Evolutionary conservation across 352 stramenopile genomes (phyloP), one percentile per base, ranked within the genome.

Genomic region (Phytophthora fragariae): DNA sequence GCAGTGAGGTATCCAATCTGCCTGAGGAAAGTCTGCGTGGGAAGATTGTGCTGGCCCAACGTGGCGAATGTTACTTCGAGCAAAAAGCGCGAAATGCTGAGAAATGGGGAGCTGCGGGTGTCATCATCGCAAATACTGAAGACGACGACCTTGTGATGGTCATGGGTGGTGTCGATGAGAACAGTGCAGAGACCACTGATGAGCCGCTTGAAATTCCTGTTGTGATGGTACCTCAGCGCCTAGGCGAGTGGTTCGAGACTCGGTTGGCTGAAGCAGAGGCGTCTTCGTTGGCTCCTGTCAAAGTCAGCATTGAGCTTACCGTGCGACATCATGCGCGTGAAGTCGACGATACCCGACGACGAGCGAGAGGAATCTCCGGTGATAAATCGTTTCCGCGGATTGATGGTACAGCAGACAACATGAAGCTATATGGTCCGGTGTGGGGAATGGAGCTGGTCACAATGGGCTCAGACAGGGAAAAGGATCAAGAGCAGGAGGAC

Each of bases 21-120:
- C 24, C 53, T 17, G 53, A 80, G n/a, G 62, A 76, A n/a, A 53
- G 9, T 49, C 47, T 92, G 0, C 58, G 70, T n/a, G 79, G 78
- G 6, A 88, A 89, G 24, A 73, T 91, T 46, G 73, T 88, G 41
- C 62, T 95, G 17, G 81, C 82, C 9, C 74, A 77, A 21, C 74
- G 86, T 53, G 88, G 88, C 17, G 68, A 80, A 54, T 95, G 88
- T 65, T 93, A 83, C 65, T 94, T 94, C 47, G 88, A 94, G 77
- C 83, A 50, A 54, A 95, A 95, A 70, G 88, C 83, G 11, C 76
- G 75, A 14, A 86, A 93, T 69, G 85, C 80, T 2, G 75, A 62
- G 2, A 68, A 70, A 6, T 80, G 73, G 12, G 86, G 85, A 0
- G 86, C 86, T 5, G 68, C 74, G 0, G 88, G 81, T 49, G 73